Percentiles rank a stretch among this genome's conserved stretches.
Evolutionary conservation across 2,329 filamentous ascomycete genomes (phyloP).

Genomic region (Pseudogymnoascus destructans): DNA sequence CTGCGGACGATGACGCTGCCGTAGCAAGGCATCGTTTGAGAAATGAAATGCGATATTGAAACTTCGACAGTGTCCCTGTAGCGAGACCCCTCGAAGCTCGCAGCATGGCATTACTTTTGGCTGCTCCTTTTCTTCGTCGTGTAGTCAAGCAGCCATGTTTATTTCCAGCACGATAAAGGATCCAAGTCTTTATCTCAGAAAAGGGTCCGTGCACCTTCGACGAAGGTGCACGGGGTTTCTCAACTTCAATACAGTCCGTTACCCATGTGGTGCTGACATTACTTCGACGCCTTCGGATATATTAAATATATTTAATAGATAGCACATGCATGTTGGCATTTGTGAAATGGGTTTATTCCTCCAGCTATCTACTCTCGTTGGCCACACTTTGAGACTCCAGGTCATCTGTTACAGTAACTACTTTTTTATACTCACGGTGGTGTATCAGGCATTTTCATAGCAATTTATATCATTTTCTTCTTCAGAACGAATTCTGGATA

Average conservation of each 20-base stretch:
- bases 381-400: neutral
- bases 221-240: neutral
- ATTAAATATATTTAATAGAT: neutral
- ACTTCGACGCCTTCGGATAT: neutral
- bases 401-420: neutral
- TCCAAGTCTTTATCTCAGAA: neutral
- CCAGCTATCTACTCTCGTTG: neutral
- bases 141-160: neutral
- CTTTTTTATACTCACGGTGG: neutral
- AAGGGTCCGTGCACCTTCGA: neutral
- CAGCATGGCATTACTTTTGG: neutral
- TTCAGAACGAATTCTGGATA: neutral
- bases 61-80: neutral
- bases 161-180: neutral
- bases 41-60: neutral
- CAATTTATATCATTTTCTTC: neutral
- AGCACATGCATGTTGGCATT: neutral
- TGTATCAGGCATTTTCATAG: neutral
- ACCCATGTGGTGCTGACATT: neutral
- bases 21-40: constrained; percentile 2
- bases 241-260: neutral
- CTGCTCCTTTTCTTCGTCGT: neutral
- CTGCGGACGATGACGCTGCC: neutral
- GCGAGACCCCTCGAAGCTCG: constrained; percentile 1
- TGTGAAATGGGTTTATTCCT: neutral